Evolutionary conservation across 2,329 filamentous ascomycete genomes (phyloP).

Genomic region (Botrytis fragariae): DNA sequence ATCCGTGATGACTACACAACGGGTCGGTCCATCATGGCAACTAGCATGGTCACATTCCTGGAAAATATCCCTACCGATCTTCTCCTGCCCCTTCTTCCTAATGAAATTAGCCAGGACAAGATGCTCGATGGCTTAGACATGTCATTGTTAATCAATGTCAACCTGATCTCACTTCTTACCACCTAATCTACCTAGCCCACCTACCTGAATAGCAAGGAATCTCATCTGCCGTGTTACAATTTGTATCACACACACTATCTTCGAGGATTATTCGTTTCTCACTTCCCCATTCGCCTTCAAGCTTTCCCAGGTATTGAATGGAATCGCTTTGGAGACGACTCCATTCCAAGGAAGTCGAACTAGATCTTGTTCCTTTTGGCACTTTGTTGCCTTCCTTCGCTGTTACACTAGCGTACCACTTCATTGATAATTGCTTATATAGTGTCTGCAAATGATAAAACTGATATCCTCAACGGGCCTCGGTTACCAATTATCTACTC

Average conservation of each 20-base stretch:
- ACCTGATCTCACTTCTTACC: constrained; percentile 4
- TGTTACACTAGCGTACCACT: not conserved
- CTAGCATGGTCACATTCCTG: constrained; percentile 14
- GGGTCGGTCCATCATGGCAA: constrained; percentile 18
- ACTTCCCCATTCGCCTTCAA: not conserved
- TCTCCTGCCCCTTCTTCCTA: not conserved
- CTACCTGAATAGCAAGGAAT: not conserved
- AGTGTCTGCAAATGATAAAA: not conserved
- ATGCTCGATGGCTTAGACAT: not conserved
- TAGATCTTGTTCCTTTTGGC: not conserved
- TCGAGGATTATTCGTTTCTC: not conserved
- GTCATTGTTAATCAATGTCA: not conserved
- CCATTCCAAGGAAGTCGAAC: not conserved
- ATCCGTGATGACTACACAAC: constrained; percentile 18
- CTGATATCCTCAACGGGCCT: not conserved
- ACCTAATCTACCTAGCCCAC: not conserved
- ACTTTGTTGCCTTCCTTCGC: not conserved
- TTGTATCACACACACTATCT: not conserved
- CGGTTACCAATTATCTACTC: constrained; percentile 3
- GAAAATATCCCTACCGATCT: not conserved
- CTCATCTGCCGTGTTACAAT: not conserved
- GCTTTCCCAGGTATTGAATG: not conserved
- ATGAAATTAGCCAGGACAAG: not conserved
- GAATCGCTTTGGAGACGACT: not conserved
- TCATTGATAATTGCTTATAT: not conserved